Evolutionary conservation across 108 stramenopile species (phyloP), one percentile per base, ranked within the genome.

Genomic region (Cyclostephanos tholiformis): DNA sequence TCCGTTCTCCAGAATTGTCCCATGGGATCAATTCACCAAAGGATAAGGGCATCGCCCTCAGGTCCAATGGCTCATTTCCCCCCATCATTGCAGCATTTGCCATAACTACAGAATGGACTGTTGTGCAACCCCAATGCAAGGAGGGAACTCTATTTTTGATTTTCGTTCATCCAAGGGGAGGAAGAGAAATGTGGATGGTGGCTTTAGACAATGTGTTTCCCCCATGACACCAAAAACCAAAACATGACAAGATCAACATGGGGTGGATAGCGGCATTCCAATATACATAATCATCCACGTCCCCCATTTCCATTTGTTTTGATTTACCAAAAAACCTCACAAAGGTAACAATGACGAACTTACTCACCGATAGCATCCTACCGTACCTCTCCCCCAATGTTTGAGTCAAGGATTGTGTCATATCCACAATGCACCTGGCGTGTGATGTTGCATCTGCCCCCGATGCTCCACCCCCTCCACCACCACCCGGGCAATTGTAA

Each of bases 1-100:
- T 88, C 78, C 49, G 84, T 83, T 23, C 79, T 85, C 89, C 89
- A 94, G 69, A 94, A 91, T 66, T 94, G 93, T 49, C 93, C 93
- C 0, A 87, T 91, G 27, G 90, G 89, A 67, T 94, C 93, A 19
- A 91, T 68, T 26, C 89, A 71, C 90, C 90, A 94, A 22, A 91
- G 30, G 38, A 26, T 60, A 14, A 82, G 57, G 14, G 6, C 52
- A 26, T 65, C 57, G 35, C 56, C 38, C 56, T 53, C 12, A 13
- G 44, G 44, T 14, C 44, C 44, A 0, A 14, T 2, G 16, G 16
- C 2, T 13, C 6, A 6, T 13, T 20, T 12, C 26, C n/a, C 48
- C 8, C 22, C 6, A n/a, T n/a, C 26, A 9, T 6, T 26, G 51
- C 6, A 29, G 58, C 30, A 22, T 14, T 30, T 1, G 23, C 26